Conservation (phyloP, 305 asterid genomes). For the Striga hermonthica region DNA sequence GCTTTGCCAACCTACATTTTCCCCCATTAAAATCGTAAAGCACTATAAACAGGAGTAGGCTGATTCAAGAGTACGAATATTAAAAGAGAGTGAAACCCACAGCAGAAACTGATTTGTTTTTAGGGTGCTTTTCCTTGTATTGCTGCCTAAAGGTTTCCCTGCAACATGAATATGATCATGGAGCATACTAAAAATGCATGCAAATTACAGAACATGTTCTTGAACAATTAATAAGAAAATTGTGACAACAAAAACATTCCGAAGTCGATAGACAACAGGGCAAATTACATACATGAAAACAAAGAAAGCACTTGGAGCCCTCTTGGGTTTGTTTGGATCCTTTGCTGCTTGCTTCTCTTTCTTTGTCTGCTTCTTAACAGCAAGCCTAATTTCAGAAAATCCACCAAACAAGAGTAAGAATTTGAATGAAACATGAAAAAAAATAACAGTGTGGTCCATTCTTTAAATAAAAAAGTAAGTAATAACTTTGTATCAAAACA, state of each 20-base stretch:
- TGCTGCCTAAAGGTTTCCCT: constrained; percentile 83
- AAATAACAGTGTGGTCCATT: neutral
- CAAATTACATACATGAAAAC: constrained; percentile 67
- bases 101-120: constrained; percentile 76
- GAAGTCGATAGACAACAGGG: neutral
- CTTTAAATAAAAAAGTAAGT: neutral
- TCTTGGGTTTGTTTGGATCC: constrained; percentile 98
- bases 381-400: constrained; percentile 45
- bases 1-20: constrained; percentile 67
- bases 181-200: neutral
- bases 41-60: neutral
- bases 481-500: neutral
- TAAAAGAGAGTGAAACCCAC: constrained; percentile 39
- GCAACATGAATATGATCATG: constrained; percentile 8
- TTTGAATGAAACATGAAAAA: neutral
- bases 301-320: constrained; percentile 95
- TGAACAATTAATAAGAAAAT: neutral
- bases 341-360: constrained; percentile 66
- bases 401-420: neutral
- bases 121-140: constrained; percentile 71
- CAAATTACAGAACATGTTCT: neutral
- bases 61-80: neutral
- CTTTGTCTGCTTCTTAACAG: constrained; percentile 60
- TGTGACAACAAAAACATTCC: neutral
- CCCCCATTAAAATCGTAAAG: constrained; percentile 10